Base-by-base conservation (phyloP, 1,284 basidiomycete species). In the Meira nashicola region DNA sequence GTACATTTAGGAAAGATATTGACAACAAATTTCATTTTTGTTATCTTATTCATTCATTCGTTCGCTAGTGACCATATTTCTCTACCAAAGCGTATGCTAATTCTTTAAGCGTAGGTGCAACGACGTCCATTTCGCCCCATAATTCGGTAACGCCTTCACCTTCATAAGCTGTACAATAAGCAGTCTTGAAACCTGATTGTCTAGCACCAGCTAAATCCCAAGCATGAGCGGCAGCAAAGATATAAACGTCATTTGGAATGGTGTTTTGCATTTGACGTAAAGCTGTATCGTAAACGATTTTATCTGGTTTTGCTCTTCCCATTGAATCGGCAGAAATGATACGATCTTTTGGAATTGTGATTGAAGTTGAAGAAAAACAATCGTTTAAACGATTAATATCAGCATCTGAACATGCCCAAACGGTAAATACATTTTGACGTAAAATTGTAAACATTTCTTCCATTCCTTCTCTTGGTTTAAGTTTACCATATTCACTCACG, bases 341-440 rank as follows among this genome's bases (percentile, higher is more conserved):
- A 11, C 39, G 37, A 17, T 54, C 53, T 15, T 19, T 25, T 17
- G 53, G 53, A 23, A 54, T 54, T 15, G 39, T 21, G 25, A 54
- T 41, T 10, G 25, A 23, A 15, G 53, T 38, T 15, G 25, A 14
- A 4, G 28, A 44, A 44, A 54, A 54, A 10, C 39, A 54, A 21
- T 38, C 53, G 19, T 54, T 54, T 12, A 54, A 23, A 2, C 53
- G 46, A 43, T 54, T 38, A 10, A 33, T 11, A 43, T 54, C 39
- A 1, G 53, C 53, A 23, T 54, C 53, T 15, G 53, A 41, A 43
- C 53, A 54, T 21, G 25, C 28, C 38, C 41, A 54, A 23, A 54
- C 53, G 11, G 28, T 38, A 44, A 54, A 54, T 28, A 44, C 53
- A 43, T 38, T 25, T 19, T 25, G 5, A 15, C 53, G 37, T n/a